These are phyloP conservation scores for Tricholoma saponaceum DNA, from an alignment of 768 basidiomycete genomes.

Conservation along the genomic window DNA sequence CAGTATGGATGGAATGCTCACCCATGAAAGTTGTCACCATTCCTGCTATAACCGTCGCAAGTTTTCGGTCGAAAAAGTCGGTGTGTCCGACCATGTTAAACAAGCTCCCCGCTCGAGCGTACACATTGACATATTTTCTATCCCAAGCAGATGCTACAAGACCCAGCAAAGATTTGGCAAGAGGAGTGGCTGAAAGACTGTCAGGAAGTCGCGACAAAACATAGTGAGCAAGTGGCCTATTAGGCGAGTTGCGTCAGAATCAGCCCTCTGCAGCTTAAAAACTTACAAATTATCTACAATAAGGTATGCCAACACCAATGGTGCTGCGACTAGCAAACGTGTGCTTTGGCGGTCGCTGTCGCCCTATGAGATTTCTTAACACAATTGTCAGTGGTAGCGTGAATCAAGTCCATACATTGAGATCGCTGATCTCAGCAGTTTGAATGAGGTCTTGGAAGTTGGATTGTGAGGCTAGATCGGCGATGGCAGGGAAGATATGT, in stretches of 20 bases:
- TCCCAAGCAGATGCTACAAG: conserved; percentile 50
- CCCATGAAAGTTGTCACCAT: conserved; percentile 52
- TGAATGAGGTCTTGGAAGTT: conserved; percentile 40
- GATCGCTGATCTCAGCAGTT: conserved; percentile 48
- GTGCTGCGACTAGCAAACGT: conserved; percentile 51
- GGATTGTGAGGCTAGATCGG: conserved; percentile 39
- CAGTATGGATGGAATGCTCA: conserved; percentile 26
- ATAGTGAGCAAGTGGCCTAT: conserved; percentile 56
- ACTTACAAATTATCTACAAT: conserved; percentile 61
- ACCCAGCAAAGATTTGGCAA: conserved; percentile 41
- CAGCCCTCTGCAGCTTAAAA: background rate
- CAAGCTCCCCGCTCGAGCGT: conserved; percentile 41
- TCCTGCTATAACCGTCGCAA: conserved; percentile 39
- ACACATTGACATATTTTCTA: conserved; percentile 54
- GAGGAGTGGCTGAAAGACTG: conserved; percentile 34
- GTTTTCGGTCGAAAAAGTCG: conserved; percentile 41
- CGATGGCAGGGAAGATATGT: conserved; percentile 39
- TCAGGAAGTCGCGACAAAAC: conserved; percentile 55
- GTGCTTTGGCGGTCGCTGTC: conserved; percentile 35
- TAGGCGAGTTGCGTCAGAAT: background rate
- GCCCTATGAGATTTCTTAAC: conserved; percentile 9
- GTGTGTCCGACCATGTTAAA: conserved; percentile 36
- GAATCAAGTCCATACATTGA: conserved; percentile 34
- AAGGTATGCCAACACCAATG: conserved; percentile 63
- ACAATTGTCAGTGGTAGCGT: background rate